A percentile compares a stretch with the other conserved stretches of the same genome.
phyloP scores from a whole-genome alignment of 257 asterid species.

The Scutellaria galericulata region DNA sequence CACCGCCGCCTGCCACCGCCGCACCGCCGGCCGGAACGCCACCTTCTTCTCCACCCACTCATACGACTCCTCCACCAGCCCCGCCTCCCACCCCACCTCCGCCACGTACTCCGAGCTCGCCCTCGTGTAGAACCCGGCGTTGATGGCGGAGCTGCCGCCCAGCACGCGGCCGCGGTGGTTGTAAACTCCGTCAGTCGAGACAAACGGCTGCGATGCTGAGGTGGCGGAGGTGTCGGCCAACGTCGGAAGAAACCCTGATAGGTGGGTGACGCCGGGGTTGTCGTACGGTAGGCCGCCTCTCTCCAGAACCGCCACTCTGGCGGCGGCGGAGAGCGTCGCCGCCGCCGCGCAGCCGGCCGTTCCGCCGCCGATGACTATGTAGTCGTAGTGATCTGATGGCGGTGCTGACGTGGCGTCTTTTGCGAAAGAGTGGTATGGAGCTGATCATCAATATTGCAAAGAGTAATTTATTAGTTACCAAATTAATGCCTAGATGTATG shows the following conservation, averaged over 20 bases:
- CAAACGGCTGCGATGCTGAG: conserved; percentile 69
- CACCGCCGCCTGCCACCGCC: conserved; percentile 77
- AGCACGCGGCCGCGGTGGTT: conserved; percentile 76
- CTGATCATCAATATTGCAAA: conserved; percentile 36
- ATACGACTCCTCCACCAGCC: conserved; percentile 57
- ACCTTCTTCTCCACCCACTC: conserved; percentile 82
- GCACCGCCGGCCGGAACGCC: conserved; percentile 56
- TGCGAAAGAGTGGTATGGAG: conserved; percentile 64
- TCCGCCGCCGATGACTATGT: conserved; percentile 84
- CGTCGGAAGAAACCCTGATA: conserved; percentile 39
- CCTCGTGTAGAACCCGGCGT: conserved; percentile 79
- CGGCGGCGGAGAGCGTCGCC: conserved; percentile 69
- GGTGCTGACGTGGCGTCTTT: conserved; percentile 65
- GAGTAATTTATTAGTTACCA: too few species aligned
- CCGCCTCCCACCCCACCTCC: conserved; percentile 62
- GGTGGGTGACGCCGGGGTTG: conserved; percentile 58
- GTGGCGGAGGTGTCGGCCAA: conserved; percentile 53
- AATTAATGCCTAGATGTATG: too few species aligned
- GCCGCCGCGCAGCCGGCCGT: conserved; percentile 84
- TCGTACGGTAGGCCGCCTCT: conserved; percentile 80
- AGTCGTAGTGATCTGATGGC: conserved; percentile 47
- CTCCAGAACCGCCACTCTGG: conserved; percentile 68
- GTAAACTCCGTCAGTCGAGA: conserved; percentile 82
- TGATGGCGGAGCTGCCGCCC: conserved; percentile 82
- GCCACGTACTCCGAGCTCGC: conserved; percentile 47